Evolutionary conservation across 1,284 basidiomycete genomes (phyloP), one percentile per base, ranked within the genome.

Genomic region (Moesziomyces aphidis): DNA sequence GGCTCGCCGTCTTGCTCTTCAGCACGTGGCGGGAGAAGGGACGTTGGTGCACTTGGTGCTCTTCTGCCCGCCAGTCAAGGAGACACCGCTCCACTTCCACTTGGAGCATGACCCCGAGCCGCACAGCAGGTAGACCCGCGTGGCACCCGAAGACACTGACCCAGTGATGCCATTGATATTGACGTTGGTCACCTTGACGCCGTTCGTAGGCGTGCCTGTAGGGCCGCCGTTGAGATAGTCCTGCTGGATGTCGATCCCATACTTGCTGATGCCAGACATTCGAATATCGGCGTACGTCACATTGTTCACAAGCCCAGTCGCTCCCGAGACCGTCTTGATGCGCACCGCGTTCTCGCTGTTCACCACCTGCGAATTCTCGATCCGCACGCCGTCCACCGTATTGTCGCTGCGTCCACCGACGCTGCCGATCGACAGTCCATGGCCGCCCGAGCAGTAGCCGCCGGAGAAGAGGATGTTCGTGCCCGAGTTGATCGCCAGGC

Each of bases 371-470:
- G 50, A 61, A 36, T 60, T 53, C 7, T 55, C 34, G 22, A 76
- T 62, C 11, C 34, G 36, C 0, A 76, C 73, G 24, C 59, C 61
- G 7, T 64, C 51, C 23, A 76, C 68, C 2, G 48, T 60, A 43
- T 72, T 76, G 73, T 64, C 52, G 9, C 26, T 45, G 7, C 65
- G 49, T 13, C 66, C 61, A 6, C 73, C 73, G 2, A 72, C 73
- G 21, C 55, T 56, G 17, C 68, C 73, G 52, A 76, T 76, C 43
- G 68, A 71, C 47, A 76, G 43, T 11, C 73, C 73, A 42, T 76
- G 68, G 19, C 68, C 68, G 2, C 68, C 64, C 6, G 50, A 55
- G 55, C 73, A 76, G 49, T 44, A 51, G 6, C 50, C 58, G 23
- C 56, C 50, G 1, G 49, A 42, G 48, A 68, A 67, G 36, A 62